These are phyloP conservation scores for Saccharomycopsis phalli DNA, from an alignment of 1,139 yeast species.

Conservation along the genomic window DNA sequence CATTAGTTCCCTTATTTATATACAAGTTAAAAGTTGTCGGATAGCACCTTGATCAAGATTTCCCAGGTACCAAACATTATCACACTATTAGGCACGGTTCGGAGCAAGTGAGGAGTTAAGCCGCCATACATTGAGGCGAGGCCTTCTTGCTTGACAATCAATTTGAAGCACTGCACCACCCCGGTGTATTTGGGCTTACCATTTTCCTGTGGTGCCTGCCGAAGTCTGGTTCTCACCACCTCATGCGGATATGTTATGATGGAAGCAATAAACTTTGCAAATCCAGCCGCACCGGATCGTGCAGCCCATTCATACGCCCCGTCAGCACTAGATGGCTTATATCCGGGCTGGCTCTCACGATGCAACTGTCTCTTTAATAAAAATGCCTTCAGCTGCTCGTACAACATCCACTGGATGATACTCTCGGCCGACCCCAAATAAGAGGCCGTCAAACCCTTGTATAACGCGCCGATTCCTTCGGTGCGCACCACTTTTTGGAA, in stretches of 20 bases:
- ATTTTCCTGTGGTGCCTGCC: slow-evolving; percentile 84
- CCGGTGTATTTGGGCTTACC: slow-evolving; percentile 89
- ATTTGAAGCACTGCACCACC: slow-evolving; percentile 72
- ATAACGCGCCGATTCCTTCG: slow-evolving; percentile 67
- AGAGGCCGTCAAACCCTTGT: slow-evolving; percentile 87
- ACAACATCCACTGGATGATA: slow-evolving; percentile 92
- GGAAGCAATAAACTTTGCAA: slow-evolving; percentile 90
- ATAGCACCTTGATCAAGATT: slow-evolving; percentile 63
- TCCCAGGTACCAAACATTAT: slow-evolving; percentile 99
- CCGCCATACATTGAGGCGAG: slow-evolving; percentile 94
- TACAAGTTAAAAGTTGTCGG: slow-evolving; percentile 24
- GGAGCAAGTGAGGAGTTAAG: slow-evolving; percentile 86
- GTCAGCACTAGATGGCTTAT: slow-evolving; percentile 50
- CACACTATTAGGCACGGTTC: slow-evolving; percentile 96
- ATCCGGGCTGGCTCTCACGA: slow-evolving; percentile 34
- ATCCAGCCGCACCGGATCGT: slow-evolving; percentile 95
- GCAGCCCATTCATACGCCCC: slow-evolving; percentile 85
- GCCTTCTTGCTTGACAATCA: slow-evolving; percentile 87
- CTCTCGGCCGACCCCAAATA: slow-evolving; percentile 92
- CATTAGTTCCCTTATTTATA: not conserved
- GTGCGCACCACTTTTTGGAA: slow-evolving; percentile 53
- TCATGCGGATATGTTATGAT: slow-evolving; percentile 95
- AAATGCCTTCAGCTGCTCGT: slow-evolving; percentile 83
- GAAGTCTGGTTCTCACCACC: slow-evolving; percentile 87
- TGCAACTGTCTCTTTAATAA: slow-evolving; percentile 51